A percentile compares a stretch with the other conserved stretches of the same genome.
Conservation (phyloP, 2,329 filamentous ascomycete species). For the Acarospora socialis region DNA sequence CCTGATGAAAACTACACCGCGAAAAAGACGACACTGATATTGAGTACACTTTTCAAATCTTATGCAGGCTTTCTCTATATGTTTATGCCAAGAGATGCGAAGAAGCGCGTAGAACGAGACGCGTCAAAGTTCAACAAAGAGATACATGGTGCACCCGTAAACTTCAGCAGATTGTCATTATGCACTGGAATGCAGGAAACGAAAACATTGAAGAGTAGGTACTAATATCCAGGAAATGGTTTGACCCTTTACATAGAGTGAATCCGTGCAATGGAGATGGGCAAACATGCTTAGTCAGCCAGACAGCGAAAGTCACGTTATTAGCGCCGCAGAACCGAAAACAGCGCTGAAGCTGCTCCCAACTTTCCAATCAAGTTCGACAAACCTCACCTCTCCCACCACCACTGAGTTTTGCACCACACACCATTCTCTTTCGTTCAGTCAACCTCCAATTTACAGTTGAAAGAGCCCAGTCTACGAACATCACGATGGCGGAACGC, state of each 20-base stretch:
- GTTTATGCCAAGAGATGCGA: too few relatives aligned
- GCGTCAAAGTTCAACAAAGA: too few relatives aligned
- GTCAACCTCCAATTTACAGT: neutral
- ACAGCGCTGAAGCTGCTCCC: neutral
- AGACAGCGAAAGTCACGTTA: neutral
- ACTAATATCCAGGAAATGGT: too few relatives aligned
- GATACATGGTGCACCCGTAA: too few relatives aligned
- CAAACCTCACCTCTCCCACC: neutral
- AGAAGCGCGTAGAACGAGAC: neutral
- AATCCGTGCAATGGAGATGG: too few relatives aligned
- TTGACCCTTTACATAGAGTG: too few relatives aligned
- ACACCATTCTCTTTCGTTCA: neutral
- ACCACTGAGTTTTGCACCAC: neutral
- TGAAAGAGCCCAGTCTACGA: conserved; percentile 8
- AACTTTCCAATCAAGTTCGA: neutral
- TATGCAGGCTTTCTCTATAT: too few relatives aligned
- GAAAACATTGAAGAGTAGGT: too few relatives aligned
- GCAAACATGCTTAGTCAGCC: too few relatives aligned
- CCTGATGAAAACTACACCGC: neutral
- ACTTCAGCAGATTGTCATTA: too few relatives aligned
- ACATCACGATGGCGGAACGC: conserved; percentile 75
- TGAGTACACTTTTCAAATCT: too few relatives aligned
- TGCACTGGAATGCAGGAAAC: too few relatives aligned
- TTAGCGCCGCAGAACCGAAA: conserved; percentile 1
- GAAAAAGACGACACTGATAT: neutral